Evolutionary conservation across 208 protist genomes (phyloP).

Genomic region (Eutreptiella sp.): DNA sequence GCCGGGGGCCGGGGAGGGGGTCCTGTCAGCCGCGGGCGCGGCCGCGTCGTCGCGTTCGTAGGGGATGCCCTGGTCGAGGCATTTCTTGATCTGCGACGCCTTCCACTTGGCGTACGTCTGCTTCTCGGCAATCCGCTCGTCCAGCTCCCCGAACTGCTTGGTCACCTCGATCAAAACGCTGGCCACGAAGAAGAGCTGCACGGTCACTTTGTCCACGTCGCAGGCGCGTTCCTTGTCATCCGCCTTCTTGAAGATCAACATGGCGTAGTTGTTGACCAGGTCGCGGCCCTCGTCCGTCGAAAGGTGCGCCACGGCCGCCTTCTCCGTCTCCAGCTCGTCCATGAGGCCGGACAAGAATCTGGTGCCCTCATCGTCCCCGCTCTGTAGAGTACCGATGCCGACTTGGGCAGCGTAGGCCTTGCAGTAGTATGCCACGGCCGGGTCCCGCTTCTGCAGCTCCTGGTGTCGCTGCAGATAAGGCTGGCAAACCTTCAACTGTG

Average conservation of each 20-base stretch:
- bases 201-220: slow-evolving; percentile 9
- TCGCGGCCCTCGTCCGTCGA: not conserved
- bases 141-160: slow-evolving; percentile 33
- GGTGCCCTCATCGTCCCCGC: slow-evolving; percentile 22
- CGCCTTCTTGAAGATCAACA: slow-evolving; percentile 27
- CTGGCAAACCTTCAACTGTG: slow-evolving; percentile 13
- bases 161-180: slow-evolving; percentile 25
- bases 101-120: slow-evolving; percentile 32
- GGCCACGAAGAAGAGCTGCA: slow-evolving; percentile 13
- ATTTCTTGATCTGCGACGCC: slow-evolving; percentile 25
- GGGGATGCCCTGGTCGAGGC: slow-evolving; percentile 15
- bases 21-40: not conserved
- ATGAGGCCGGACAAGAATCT: slow-evolving; percentile 22
- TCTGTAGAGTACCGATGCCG: slow-evolving; percentile 23
- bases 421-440: slow-evolving; percentile 28
- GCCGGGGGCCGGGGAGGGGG: not conserved
- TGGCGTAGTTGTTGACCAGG: slow-evolving; percentile 15
- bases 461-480: slow-evolving; percentile 27
- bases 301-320: not conserved
- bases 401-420: slow-evolving; percentile 32
- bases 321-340: slow-evolving; percentile 32
- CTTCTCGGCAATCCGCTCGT: slow-evolving; percentile 19
- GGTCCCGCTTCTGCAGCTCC: slow-evolving; percentile 25
- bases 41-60: slow-evolving; percentile 3
- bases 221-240: slow-evolving; percentile 10